Base-by-base conservation (phyloP, 139 green algal genomes). In the Chlamydomonas sp. region DNA sequence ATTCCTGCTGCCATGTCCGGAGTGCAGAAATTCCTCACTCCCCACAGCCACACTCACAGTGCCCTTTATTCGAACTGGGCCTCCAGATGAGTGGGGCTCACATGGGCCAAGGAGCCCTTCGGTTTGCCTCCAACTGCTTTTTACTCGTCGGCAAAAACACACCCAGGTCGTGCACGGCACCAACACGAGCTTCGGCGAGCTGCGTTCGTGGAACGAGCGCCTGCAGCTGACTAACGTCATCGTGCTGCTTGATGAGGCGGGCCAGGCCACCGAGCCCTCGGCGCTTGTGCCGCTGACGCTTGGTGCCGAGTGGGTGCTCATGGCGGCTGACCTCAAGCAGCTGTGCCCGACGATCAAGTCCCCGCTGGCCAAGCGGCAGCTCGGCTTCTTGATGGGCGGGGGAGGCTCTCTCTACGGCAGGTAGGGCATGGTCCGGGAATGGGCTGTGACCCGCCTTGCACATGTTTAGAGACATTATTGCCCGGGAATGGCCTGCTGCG, bases 181-280 rank as follows among this genome's bases (percentile, higher is more conserved):
- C 13, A 54, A 50, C 43, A 54, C 24, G 26, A 62, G 39, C 37
- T 24, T 48, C n/a, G 1, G 48, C 33, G 35, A 71, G 47, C 2
- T 71, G 13, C 39, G 16, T 4, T 8, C 2, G 31, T 35, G 49
- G 2, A 58, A 39, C 35, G 26, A 71, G 43, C 28, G 30, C 35
- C 43, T 39, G 2, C 3, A 30, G 26, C 13, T 71, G 28, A 62
- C 65, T 2, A 58, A 58, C 47, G 43, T 47, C 6, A 50, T 89
- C 13, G 87, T 93, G 3, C 69, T 96, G 28, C 72, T 96, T 3
- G 90, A 96, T 65, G 90, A 96, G 70, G 90, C 90, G 35, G 85
- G 76, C 10, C 91, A 96, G 73, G 77, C 84, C 6, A 92, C 87
- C 10, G 85, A 94, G 76, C 84, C 90, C 1, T 76, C 78, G 13